Evolutionary conservation across 1,284 basidiomycete species (phyloP).

Genomic region (Waitea zeae): DNA sequence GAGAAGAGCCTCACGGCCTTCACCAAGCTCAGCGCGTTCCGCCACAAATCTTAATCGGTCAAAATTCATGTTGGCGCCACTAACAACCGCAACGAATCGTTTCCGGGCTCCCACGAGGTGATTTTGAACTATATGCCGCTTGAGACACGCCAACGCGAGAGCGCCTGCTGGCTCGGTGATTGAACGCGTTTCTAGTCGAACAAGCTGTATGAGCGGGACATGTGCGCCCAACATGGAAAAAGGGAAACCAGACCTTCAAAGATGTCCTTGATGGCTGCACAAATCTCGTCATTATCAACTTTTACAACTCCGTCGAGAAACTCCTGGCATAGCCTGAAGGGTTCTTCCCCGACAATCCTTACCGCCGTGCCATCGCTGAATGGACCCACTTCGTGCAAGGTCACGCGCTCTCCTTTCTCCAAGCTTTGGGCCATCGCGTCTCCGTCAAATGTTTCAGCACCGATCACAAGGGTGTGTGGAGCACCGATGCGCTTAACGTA

Average conservation of each 20-base stretch:
- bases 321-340: slow-evolving; percentile 81
- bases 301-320: slow-evolving; percentile 77
- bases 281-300: slow-evolving; percentile 92
- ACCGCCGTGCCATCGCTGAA: slow-evolving; percentile 99
- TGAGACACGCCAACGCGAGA: slow-evolving; percentile 82
- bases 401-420: slow-evolving; percentile 63
- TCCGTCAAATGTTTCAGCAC: slow-evolving; percentile 92
- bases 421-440: slow-evolving; percentile 85
- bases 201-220: neutral
- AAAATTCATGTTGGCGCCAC: slow-evolving; percentile 99
- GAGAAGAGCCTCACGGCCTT: slow-evolving; percentile 85
- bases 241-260: slow-evolving; percentile 64
- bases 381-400: slow-evolving; percentile 81
- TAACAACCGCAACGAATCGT: slow-evolving; percentile 82
- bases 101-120: slow-evolving; percentile 70
- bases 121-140: slow-evolving; percentile 75
- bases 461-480: slow-evolving; percentile 70
- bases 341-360: slow-evolving; percentile 89
- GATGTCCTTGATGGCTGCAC: slow-evolving; percentile 97
- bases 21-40: slow-evolving; percentile 93
- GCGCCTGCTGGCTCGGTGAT: slow-evolving; percentile 97
- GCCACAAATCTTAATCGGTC: slow-evolving; percentile 91
- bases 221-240: neutral
- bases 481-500: slow-evolving; percentile 91
- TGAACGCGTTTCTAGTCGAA: slow-evolving; percentile 73